Evolutionary conservation across 176 grass and related monocot species (phyloP).

Genomic region (Rhynchospora pubera): DNA sequence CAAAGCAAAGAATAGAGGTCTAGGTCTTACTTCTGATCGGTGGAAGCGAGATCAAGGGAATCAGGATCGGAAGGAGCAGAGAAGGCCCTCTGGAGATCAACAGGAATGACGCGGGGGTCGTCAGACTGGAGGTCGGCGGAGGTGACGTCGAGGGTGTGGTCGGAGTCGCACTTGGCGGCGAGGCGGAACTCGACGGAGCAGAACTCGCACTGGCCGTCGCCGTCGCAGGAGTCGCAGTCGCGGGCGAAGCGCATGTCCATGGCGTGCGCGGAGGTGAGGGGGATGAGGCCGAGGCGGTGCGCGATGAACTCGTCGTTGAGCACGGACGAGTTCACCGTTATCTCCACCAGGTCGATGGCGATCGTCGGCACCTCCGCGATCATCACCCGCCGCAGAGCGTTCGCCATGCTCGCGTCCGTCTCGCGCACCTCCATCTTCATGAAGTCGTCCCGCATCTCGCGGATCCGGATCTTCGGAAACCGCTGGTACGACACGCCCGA

Average conservation of each 20-base stretch:
- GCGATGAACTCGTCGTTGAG: conserved; percentile 98
- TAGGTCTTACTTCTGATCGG: conserved; percentile 58
- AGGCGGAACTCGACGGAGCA: conserved; percentile 96
- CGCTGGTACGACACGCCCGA: conserved; percentile 58
- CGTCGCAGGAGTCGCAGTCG: conserved; percentile 89
- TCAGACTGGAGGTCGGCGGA: conserved; percentile 56
- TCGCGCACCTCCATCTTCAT: conserved; percentile 87
- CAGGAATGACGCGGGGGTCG: conserved; percentile 56
- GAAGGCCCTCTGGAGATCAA: conserved; percentile 40
- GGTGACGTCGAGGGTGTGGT: conserved; percentile 91
- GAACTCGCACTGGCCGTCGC: conserved; percentile 81
- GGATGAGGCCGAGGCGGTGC: conserved; percentile 89
- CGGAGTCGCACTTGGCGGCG: conserved; percentile 59
- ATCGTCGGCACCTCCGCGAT: conserved; percentile 90
- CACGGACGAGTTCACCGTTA: conserved; percentile 84
- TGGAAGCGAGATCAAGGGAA: background rate
- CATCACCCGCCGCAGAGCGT: conserved; percentile 92
- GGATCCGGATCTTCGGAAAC: conserved; percentile 68
- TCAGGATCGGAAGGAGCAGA: conserved; percentile 26
- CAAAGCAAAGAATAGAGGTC: no score
- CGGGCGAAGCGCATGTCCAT: conserved; percentile 96
- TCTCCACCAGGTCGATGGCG: conserved; percentile 92
- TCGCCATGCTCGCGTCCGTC: conserved; percentile 91
- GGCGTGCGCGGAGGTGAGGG: conserved; percentile 69
- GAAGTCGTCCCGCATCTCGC: conserved; percentile 75